phyloP scores from a whole-genome alignment of 2,329 filamentous ascomycete species.

The Pseudocercospora musae region DNA sequence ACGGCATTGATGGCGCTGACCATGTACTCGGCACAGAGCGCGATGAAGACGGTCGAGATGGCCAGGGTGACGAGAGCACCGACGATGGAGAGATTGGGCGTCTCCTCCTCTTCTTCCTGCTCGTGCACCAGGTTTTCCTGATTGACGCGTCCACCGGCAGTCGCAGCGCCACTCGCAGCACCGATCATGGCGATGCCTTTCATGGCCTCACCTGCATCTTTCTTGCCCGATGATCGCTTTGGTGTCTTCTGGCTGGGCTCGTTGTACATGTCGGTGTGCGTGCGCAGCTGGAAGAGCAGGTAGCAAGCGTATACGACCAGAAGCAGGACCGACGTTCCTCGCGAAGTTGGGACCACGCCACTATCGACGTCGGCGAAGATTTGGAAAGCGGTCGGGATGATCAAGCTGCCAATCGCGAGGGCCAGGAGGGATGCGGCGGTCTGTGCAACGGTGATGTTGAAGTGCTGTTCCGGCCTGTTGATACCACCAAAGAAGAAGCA shows the following conservation, averaged over 20 bases:
- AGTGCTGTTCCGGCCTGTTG: conserved; percentile 75
- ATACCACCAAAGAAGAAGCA: conserved; percentile 87
- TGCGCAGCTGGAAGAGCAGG: conserved; percentile 86
- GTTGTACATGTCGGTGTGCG: conserved; percentile 77
- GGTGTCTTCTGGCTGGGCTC: conserved; percentile 74
- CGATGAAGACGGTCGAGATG: conserved; percentile 73
- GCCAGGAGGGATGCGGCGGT: conserved; percentile 79
- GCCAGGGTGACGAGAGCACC: conserved; percentile 71
- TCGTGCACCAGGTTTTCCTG: conserved; percentile 45
- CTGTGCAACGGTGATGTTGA: conserved; percentile 89
- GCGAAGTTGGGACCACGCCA: conserved; percentile 51
- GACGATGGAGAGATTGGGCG: conserved; percentile 67
- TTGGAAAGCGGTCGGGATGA: conserved; percentile 86
- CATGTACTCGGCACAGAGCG: conserved; percentile 69
- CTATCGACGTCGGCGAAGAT: conserved; percentile 39
- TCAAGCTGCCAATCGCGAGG: conserved; percentile 73
- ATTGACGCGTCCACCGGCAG: conserved; percentile 50
- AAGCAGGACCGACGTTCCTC: conserved; percentile 74
- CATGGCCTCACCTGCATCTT: conserved; percentile 49
- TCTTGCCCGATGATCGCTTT: conserved; percentile 48
- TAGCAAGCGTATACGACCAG: conserved; percentile 80
- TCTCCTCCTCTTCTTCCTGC: conserved; percentile 59
- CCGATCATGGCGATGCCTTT: conserved; percentile 53
- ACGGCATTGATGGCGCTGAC: conserved; percentile 58
- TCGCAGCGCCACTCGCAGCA: conserved; percentile 50